These are phyloP conservation scores for Turritis glabra DNA, from an alignment of 345 rosid species.

Conservation along the genomic window DNA sequence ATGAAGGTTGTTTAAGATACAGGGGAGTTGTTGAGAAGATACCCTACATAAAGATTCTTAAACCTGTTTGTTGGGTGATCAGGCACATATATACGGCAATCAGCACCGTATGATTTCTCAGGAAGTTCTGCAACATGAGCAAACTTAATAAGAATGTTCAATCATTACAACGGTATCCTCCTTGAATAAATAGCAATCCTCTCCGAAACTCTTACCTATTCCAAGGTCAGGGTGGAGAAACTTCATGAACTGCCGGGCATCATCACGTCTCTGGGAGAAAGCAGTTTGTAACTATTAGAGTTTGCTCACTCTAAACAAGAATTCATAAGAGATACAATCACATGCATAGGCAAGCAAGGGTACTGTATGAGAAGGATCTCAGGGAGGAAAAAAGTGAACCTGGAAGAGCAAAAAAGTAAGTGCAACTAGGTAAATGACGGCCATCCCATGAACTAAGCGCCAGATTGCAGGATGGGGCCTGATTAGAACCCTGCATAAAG, in stretches of 20 bases:
- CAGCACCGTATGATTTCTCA: slow-evolving; percentile 96
- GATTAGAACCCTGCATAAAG: slow-evolving; percentile 69
- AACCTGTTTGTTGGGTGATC: slow-evolving; percentile 95
- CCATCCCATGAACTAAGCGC: slow-evolving; percentile 99
- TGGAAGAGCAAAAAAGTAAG: slow-evolving; percentile 98
- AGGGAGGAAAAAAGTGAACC: slow-evolving; percentile 51
- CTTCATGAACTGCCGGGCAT: slow-evolving; percentile 97
- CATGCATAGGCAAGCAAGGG: neutral
- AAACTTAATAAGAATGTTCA: slow-evolving; percentile 18
- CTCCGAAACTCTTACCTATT: slow-evolving; percentile 58
- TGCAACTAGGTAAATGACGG: slow-evolving; percentile 83
- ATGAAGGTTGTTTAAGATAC: neutral
- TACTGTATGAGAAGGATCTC: neutral
- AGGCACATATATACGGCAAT: slow-evolving; percentile 85
- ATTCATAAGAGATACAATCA: slow-evolving; percentile 9
- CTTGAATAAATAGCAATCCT: neutral
- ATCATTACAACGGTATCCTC: neutral
- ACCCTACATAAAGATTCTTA: slow-evolving; percentile 98
- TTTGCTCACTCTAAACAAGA: slow-evolving; percentile 16
- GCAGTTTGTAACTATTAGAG: slow-evolving; percentile 33
- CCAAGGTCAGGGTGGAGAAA: slow-evolving; percentile 98
- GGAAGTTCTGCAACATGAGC: slow-evolving; percentile 75
- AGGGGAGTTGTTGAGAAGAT: slow-evolving; percentile 58
- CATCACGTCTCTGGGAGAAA: slow-evolving; percentile 77
- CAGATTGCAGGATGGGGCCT: slow-evolving; percentile 99